A percentile compares a stretch with the other conserved stretches of the same genome.
Evolutionary conservation across 129 eudicot species (phyloP).

Genomic region (Kitagawia praeruptora): DNA sequence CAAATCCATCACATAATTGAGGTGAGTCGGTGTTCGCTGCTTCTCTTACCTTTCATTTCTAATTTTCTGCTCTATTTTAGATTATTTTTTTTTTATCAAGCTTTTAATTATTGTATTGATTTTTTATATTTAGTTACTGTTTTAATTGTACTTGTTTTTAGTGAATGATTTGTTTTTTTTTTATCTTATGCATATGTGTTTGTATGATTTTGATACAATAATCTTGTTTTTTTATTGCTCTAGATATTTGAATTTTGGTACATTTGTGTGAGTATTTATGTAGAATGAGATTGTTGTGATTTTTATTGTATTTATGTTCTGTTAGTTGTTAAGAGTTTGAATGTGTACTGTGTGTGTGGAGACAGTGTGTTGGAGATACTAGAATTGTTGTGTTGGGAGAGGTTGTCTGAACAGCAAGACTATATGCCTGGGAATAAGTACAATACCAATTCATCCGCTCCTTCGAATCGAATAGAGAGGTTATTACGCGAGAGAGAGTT

Average conservation of each 20-base stretch:
- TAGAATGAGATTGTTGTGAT: neutral
- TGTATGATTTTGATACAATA: neutral
- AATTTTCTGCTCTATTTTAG: neutral
- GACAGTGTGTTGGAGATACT: conserved; percentile 21
- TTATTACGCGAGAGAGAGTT: conserved; percentile 57
- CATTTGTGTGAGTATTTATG: neutral
- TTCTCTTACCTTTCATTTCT: neutral
- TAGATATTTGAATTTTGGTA: neutral
- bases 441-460: conserved; percentile 28
- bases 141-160: neutral
- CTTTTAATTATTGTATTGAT: neutral
- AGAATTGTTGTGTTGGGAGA: conserved; percentile 26
- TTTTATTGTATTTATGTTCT: neutral
- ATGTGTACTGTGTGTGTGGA: conserved; percentile 30
- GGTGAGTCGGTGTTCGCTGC: neutral
- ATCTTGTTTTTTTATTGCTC: neutral
- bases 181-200: neutral
- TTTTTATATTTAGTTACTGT: no score
- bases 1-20: neutral
- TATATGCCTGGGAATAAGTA: conserved; percentile 30
- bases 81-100: neutral
- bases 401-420: conserved; percentile 29
- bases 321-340: neutral
- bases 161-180: no score
- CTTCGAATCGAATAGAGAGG: conserved; percentile 54